A percentile compares a stretch with the other conserved stretches of the same genome.
These are phyloP conservation scores for Phoma sp. DNA, from an alignment of 2,329 filamentous ascomycete species.

Conservation along the genomic window DNA sequence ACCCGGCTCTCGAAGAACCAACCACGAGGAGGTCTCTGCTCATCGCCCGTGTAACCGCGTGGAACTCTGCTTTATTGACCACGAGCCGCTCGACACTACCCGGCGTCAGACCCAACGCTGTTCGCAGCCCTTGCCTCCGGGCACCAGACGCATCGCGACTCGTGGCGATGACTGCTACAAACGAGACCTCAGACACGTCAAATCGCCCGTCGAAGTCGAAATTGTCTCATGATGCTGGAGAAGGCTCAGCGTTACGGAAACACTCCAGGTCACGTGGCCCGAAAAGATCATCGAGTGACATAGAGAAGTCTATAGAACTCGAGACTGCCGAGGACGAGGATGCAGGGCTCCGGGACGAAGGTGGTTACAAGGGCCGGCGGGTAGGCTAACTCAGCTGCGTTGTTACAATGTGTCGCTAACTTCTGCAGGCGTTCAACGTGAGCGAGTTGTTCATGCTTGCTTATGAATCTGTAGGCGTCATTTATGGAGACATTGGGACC, in stretches of 20 bases:
- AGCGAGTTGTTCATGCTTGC: slow-evolving; percentile 48
- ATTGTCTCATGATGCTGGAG: slow-evolving; percentile 9
- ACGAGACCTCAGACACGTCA: slow-evolving; percentile 10
- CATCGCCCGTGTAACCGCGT: slow-evolving; percentile 9
- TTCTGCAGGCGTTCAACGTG: slow-evolving; percentile 36
- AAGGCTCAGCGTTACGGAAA: slow-evolving; percentile 16
- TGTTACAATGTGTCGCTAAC: slow-evolving; percentile 11
- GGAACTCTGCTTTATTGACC: slow-evolving; percentile 16
- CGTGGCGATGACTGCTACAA: slow-evolving; percentile 14
- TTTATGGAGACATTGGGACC: slow-evolving; percentile 73
- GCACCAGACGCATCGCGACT: slow-evolving; percentile 1
- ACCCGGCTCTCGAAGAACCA: slow-evolving; percentile 16
- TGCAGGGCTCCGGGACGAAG: slow-evolving; percentile 39
- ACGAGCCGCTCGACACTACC: slow-evolving; percentile 10
- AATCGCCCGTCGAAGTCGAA: slow-evolving; percentile 13
- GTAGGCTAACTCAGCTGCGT: slow-evolving; percentile 17
- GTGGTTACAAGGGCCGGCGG: slow-evolving; percentile 41
- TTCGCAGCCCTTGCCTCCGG: slow-evolving; percentile 13
- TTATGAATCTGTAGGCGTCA: slow-evolving; percentile 70
- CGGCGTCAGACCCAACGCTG: slow-evolving; percentile 10
- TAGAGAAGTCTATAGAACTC: slow-evolving; percentile 63
- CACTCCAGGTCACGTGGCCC: slow-evolving; percentile 15
- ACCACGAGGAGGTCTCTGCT: slow-evolving; percentile 16
- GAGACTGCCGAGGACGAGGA: slow-evolving; percentile 41
- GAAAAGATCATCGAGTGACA: slow-evolving; percentile 60